These are phyloP conservation scores for Amanita thiersii DNA, from an alignment of 768 basidiomycete genomes.

Conservation along the genomic window DNA sequence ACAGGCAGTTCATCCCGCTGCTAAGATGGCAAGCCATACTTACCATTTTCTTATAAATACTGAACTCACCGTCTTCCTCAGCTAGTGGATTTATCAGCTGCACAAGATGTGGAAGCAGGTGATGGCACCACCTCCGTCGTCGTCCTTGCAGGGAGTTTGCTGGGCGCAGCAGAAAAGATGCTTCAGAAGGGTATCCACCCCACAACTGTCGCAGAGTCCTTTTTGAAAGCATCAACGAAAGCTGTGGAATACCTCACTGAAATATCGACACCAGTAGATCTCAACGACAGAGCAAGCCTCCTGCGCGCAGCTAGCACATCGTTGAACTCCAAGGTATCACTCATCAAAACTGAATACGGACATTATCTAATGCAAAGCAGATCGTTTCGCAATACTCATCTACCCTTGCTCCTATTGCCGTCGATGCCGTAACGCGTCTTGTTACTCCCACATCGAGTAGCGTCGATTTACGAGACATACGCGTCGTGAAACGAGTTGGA, in stretches of 20 bases:
- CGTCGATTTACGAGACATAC: conserved; percentile 93
- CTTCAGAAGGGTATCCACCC: conserved; percentile 96
- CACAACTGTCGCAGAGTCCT: conserved; percentile 93
- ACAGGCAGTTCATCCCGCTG: conserved; percentile 94
- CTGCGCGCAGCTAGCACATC: conserved; percentile 92
- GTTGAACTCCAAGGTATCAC: conserved; percentile 84
- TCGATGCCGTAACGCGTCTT: conserved; percentile 90
- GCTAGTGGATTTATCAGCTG: conserved; percentile 96
- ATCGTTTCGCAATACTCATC: conserved; percentile 99
- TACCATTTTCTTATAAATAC: background rate
- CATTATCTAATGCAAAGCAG: conserved; percentile 28
- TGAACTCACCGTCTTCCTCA: conserved; percentile 23
- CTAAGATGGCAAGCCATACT: conserved; percentile 74
- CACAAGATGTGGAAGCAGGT: conserved; percentile 97
- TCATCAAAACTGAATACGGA: conserved; percentile 1
- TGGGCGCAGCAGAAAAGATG: conserved; percentile 96
- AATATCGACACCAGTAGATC: conserved; percentile 86
- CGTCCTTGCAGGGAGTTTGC: conserved; percentile 86
- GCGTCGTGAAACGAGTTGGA: conserved; percentile 96
- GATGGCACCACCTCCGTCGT: conserved; percentile 98
- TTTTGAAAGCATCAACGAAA: conserved; percentile 86
- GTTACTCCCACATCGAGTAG: conserved; percentile 85
- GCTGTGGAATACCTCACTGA: conserved; percentile 92
- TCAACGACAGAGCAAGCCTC: conserved; percentile 78
- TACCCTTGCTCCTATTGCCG: conserved; percentile 96